phyloP scores from a whole-genome alignment of 257 asterid genomes.

The Eucommia ulmoides region DNA sequence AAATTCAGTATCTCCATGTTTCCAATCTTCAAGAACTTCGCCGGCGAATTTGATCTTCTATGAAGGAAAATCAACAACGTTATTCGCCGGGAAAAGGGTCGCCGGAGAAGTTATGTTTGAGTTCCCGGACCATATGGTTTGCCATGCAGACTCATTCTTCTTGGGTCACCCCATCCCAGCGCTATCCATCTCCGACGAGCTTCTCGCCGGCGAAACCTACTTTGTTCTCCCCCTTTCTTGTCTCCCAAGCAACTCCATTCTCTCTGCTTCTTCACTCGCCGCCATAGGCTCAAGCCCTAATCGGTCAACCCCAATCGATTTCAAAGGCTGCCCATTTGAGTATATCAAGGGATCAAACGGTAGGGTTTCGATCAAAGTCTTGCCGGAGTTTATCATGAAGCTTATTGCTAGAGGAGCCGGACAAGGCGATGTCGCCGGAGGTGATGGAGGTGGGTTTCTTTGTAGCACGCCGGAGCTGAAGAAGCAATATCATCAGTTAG shows the following conservation, averaged over 20 bases:
- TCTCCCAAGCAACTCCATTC: constrained; percentile 20
- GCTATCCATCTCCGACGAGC: constrained; percentile 37
- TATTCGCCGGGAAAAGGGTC: constrained; percentile 24
- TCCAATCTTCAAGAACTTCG: constrained; percentile 12
- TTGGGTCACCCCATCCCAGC: constrained; percentile 61
- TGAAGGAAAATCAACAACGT: constrained; percentile 36
- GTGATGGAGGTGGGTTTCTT: constrained; percentile 7
- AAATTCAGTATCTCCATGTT: constrained; percentile 23
- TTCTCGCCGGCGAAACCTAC: constrained; percentile 37
- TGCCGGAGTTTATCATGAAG: constrained; percentile 41
- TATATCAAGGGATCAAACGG: constrained; percentile 47
- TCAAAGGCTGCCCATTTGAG: constrained; percentile 47
- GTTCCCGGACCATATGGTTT: constrained; percentile 57
- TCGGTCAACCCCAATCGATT: constrained; percentile 10
- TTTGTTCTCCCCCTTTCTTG: constrained; percentile 61
- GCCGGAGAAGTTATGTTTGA: constrained; percentile 81
- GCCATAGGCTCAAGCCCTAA: constrained; percentile 15
- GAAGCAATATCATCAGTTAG: constrained; percentile 53
- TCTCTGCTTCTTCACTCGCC: constrained; percentile 41
- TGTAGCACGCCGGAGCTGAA: constrained; percentile 83
- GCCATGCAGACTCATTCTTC: constrained; percentile 73
- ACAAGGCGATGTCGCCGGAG: background rate
- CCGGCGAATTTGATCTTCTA: constrained; percentile 26
- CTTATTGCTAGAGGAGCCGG: constrained; percentile 19
- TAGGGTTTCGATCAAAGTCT: constrained; percentile 50